Evolutionary conservation across 345 rosid genomes (phyloP).

Genomic region (Aegle marmelos): DNA sequence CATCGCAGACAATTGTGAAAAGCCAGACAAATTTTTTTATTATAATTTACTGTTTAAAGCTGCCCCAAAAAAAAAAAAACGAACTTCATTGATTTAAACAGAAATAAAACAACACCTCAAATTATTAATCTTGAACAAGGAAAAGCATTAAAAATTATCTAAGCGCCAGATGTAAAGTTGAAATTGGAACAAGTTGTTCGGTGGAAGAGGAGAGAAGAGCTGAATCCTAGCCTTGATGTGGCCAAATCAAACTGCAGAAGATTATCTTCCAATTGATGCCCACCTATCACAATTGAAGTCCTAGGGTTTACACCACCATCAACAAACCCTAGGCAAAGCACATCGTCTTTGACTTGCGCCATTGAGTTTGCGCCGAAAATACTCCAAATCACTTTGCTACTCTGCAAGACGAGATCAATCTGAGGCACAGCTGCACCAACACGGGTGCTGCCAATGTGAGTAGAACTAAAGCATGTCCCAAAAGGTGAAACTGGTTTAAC

Average conservation of each 20-base stretch:
- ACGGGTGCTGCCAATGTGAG: not conserved
- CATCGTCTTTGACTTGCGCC: conserved; percentile 23
- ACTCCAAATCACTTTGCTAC: conserved; percentile 15
- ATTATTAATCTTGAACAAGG: not conserved
- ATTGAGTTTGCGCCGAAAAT: conserved; percentile 26
- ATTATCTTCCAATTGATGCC: conserved; percentile 15
- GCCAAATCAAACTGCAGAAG: conserved; percentile 1
- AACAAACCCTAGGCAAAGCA: conserved; percentile 24
- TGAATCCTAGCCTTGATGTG: not conserved
- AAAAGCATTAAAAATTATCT: not conserved
- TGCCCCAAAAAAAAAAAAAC: no score
- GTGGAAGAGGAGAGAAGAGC: not conserved
- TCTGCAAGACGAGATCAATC: conserved; percentile 21
- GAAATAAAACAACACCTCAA: no score
- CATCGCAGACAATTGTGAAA: no score
- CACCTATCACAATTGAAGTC: conserved; percentile 18
- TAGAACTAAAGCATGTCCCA: conserved; percentile 10
- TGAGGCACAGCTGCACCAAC: conserved; percentile 20
- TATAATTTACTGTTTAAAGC: no score
- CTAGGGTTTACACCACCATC: conserved; percentile 1
- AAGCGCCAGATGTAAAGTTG: not conserved
- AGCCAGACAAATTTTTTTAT: no score
- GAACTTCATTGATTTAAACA: no score
- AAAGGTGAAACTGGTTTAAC: conserved; percentile 17
- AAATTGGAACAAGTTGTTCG: conserved; percentile 4